Evolutionary conservation across 1,139 yeast genomes (phyloP).

Genomic region (Saccharomyces hybrid): DNA sequence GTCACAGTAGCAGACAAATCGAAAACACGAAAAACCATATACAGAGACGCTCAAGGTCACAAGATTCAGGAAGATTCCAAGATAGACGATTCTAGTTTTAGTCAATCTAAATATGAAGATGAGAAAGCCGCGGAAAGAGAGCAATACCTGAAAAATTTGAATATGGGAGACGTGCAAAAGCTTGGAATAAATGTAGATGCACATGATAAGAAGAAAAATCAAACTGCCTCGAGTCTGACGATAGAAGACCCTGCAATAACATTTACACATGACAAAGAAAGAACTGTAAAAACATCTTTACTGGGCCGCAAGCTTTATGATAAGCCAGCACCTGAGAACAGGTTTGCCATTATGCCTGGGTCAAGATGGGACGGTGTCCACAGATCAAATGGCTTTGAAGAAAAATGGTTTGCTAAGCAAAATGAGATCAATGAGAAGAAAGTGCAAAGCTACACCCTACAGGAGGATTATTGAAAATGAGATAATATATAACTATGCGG

Average conservation of each 20-base stretch:
- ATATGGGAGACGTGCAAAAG: slow-evolving; percentile 41
- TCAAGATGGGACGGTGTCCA: slow-evolving; percentile 90
- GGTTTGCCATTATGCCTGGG: slow-evolving; percentile 76
- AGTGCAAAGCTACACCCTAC: slow-evolving; percentile 33
- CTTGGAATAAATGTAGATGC: slow-evolving; percentile 6
- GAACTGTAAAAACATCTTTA: slow-evolving; percentile 19
- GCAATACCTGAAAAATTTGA: slow-evolving; percentile 32
- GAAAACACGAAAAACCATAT: slow-evolving; percentile 38
- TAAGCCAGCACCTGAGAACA: slow-evolving; percentile 53
- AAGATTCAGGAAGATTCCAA: slow-evolving; percentile 38
- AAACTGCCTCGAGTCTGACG: neutral
- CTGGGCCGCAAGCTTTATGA: slow-evolving; percentile 41
- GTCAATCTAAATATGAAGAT: slow-evolving; percentile 21
- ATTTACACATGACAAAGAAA: slow-evolving; percentile 29
- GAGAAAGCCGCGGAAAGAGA: slow-evolving; percentile 30
- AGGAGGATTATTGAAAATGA: slow-evolving; percentile 29
- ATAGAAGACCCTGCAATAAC: slow-evolving; percentile 61
- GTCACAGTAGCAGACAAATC: slow-evolving; percentile 4
- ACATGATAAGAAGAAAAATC: neutral
- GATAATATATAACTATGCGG: neutral
- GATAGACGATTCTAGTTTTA: slow-evolving; percentile 20
- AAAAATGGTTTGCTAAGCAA: slow-evolving; percentile 48
- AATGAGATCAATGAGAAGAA: slow-evolving; percentile 37
- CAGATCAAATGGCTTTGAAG: slow-evolving; percentile 85
- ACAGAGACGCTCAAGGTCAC: slow-evolving; percentile 54